phyloP scores from a whole-genome alignment of 2,329 filamentous ascomycete species.

The Cryphonectria naterciae region DNA sequence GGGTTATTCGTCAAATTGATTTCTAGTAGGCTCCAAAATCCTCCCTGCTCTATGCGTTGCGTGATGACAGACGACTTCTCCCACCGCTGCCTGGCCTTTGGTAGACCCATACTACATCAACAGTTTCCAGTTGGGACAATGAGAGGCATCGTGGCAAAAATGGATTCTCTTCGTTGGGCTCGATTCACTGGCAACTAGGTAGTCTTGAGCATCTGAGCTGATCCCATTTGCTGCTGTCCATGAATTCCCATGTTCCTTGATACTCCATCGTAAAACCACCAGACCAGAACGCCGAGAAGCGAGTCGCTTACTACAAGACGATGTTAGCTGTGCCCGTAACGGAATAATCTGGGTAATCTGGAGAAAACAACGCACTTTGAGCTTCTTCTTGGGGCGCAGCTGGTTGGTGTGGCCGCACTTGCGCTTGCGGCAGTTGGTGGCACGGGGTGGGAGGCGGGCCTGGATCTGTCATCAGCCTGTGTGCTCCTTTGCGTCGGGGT shows the following conservation, averaged over 20 bases:
- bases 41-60: conserved; percentile 22
- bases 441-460: conserved; percentile 91
- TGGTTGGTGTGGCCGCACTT: conserved; percentile 99
- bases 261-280: conserved; percentile 36
- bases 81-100: conserved; percentile 26
- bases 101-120: conserved; percentile 32
- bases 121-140: neutral
- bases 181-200: conserved; percentile 9
- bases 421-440: conserved; percentile 99
- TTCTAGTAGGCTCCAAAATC: conserved; percentile 20
- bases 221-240: conserved; percentile 3
- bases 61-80: conserved; percentile 22
- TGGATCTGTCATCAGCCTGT: conserved; percentile 38
- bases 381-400: conserved; percentile 99
- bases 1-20: conserved; percentile 23
- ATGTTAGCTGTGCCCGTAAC: neutral
- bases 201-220: conserved; percentile 9
- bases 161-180: conserved; percentile 11
- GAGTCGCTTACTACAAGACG: conserved; percentile 72
- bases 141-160: conserved; percentile 9
- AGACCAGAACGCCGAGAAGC: conserved; percentile 42
- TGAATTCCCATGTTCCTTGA: conserved; percentile 4
- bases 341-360: neutral
- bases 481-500: neutral
- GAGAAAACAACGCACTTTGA: conserved; percentile 39